phyloP scores from a whole-genome alignment of 352 stramenopile genomes.

The Phytophthora fragariae region DNA sequence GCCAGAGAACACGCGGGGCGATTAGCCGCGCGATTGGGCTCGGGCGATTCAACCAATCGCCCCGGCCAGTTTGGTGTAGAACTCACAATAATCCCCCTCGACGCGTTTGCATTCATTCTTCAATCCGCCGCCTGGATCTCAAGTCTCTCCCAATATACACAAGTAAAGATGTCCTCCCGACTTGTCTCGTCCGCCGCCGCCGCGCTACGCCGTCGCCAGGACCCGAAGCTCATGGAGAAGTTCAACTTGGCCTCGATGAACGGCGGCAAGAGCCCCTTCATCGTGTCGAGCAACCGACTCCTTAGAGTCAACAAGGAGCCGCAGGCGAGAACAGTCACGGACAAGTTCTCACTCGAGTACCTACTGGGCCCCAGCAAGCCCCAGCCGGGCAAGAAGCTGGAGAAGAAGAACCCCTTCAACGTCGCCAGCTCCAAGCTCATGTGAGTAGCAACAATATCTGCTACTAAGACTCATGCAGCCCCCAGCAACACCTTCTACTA shows the following conservation, averaged over 20 bases:
- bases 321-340: conserved; percentile 39
- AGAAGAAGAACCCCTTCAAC: conserved; percentile 64
- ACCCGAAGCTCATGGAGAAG: conserved; percentile 57
- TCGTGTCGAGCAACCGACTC: conserved; percentile 65
- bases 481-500: neutral
- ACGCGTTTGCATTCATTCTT: conserved; percentile 5
- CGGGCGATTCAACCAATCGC: no score
- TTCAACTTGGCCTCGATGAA: conserved; percentile 76
- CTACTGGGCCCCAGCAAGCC: conserved; percentile 42
- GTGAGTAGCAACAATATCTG: conserved; percentile 31
- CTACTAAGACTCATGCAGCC: neutral
- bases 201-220: conserved; percentile 30
- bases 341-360: conserved; percentile 78
- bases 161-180: conserved; percentile 26
- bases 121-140: neutral
- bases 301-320: conserved; percentile 46
- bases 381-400: conserved; percentile 27
- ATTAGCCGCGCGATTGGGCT: no score
- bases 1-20: no score
- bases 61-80: no score
- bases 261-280: conserved; percentile 73
- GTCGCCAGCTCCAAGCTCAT: conserved; percentile 76
- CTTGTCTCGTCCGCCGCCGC: conserved; percentile 14
- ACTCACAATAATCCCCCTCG: no score
- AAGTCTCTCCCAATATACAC: neutral